phyloP scores from a whole-genome alignment of 140 eudicot species.

The Anethum foeniculum region DNA sequence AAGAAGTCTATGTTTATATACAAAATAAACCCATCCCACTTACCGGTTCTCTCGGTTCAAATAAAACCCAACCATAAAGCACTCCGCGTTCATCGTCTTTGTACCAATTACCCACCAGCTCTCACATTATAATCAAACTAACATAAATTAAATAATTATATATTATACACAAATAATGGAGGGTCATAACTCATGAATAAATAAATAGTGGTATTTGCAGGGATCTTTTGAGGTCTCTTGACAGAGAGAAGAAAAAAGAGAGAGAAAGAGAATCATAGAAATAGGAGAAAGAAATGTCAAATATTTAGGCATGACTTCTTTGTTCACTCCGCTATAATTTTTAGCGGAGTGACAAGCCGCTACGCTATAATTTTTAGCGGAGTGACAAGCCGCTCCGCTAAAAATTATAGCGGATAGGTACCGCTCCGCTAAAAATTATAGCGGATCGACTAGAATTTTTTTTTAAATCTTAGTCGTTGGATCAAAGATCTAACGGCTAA shows the following conservation, averaged over 20 bases:
- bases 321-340: too few relatives aligned
- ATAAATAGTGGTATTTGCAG: conserved; percentile 1
- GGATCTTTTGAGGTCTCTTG: background rate
- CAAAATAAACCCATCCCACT: background rate
- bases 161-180: background rate
- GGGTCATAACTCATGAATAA: background rate
- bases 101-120: background rate
- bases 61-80: conserved; percentile 1
- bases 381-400: too few relatives aligned
- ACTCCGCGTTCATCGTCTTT: background rate
- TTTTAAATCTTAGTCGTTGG: too few relatives aligned
- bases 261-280: too few relatives aligned
- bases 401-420: too few relatives aligned
- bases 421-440: too few relatives aligned
- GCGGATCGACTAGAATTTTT: too few relatives aligned
- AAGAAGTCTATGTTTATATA: too few relatives aligned
- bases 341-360: too few relatives aligned
- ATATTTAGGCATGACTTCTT: background rate
- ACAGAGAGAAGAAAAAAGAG: background rate
- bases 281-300: conserved; percentile 10
- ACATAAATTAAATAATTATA: background rate
- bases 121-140: background rate
- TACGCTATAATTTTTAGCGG: too few relatives aligned
- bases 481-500: too few relatives aligned
- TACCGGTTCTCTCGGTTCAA: background rate